Evolutionary conservation across 2,329 filamentous ascomycete genomes (phyloP), one percentile per base, ranked within the genome.

Genomic region (Fusarium poae): DNA sequence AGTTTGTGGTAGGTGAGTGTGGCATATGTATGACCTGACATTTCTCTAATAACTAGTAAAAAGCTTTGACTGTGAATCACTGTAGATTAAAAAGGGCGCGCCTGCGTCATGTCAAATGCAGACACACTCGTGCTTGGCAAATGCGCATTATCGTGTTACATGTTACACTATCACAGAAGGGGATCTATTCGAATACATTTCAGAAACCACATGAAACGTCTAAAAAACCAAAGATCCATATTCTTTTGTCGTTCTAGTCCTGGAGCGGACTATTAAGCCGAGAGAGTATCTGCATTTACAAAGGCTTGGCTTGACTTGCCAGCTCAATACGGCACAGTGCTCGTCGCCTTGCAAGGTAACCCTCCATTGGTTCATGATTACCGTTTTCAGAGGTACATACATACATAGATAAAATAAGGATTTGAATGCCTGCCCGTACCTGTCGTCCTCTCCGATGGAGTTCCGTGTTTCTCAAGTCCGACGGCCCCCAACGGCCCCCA

Each of bases 401-500:
- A 43, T 13, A 15, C 16, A 18, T 18, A 15, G 8, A 18, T 18
- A 8, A 6, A 27, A 27, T 23, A 53, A 48, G 29, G 58, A 34
- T 15, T n/a, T 7, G n/a, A 25, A 18, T 21, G 13, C 43, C 42
- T 40, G 21, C 8, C 18, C 18, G 21, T 12, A 37, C 35, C 27
- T 37, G 27, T 30, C 43, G 27, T 55, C 43, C 42, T 42, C 25
- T 52, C 50, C 50, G 30, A 30, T 21, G 27, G 21, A 32, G 6
- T 6, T 23, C 13, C 6, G 27, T 27, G 6, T 27, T 8, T 27
- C 5, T 27, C 10, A 7, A 44, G 27, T 44, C 48, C 35, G 52
- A 57, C 35, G 67, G 67, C 67, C 67, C 67, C 67, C 67, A 69
- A 69, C 34, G 61, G 65, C 61, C 65, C 65, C 65, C 65, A 62